phyloP scores from a whole-genome alignment of 768 basidiomycete species.

The Leccinum aurantiacum region DNA sequence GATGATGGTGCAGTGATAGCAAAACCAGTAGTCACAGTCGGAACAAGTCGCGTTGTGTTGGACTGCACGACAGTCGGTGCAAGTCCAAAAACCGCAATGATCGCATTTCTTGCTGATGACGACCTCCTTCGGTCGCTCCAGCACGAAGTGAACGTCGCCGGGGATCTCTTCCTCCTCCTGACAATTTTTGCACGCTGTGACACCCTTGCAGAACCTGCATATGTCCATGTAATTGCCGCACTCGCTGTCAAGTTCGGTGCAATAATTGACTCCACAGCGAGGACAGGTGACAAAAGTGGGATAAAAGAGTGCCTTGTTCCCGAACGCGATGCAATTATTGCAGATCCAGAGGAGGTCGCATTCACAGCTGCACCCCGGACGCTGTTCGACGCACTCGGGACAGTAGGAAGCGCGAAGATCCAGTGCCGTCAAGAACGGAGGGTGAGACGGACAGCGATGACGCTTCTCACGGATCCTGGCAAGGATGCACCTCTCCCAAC shows the following conservation, averaged over 20 bases:
- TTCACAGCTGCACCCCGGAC: neutral
- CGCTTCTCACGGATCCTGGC: neutral
- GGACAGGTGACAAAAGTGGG: conserved; percentile 11
- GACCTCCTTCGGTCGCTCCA: neutral
- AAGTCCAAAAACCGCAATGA: conserved; percentile 7
- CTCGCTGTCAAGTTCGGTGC: neutral
- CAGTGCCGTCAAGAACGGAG: neutral
- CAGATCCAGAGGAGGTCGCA: conserved; percentile 9
- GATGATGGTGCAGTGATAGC: neutral
- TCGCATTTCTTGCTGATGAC: conserved; percentile 1
- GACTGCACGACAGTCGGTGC: conserved; percentile 2
- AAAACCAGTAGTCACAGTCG: conserved; percentile 7
- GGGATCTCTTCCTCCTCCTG: conserved; percentile 16
- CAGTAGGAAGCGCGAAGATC: neutral
- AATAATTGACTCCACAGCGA: conserved; percentile 14
- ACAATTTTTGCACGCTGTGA: conserved; percentile 7
- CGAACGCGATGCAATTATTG: neutral
- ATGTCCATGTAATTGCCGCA: neutral
- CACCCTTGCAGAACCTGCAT: conserved; percentile 12
- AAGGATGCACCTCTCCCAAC: conserved; percentile 5
- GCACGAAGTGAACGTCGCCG: neutral
- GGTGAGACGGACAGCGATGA: conserved; percentile 11
- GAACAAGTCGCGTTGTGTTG: neutral
- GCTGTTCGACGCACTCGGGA: conserved; percentile 4
- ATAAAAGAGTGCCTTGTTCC: neutral